Conservation (phyloP, 1,284 basidiomycete genomes). For the Ustilago sp. region DNA sequence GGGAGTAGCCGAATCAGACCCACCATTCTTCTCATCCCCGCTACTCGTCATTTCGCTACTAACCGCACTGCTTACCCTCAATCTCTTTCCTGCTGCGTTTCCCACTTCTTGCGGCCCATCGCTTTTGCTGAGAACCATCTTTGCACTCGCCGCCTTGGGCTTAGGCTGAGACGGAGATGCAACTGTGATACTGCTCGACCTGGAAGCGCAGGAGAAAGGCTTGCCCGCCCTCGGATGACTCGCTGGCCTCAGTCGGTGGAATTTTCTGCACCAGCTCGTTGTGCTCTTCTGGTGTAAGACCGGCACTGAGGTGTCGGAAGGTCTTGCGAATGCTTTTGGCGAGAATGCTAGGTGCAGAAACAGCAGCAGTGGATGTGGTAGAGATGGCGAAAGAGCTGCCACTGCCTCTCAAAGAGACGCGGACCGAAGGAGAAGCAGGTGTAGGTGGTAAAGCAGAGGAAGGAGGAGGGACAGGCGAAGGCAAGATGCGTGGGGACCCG, state of each 20-base stretch:
- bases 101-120: background rate
- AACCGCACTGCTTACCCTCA: background rate
- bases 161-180: background rate
- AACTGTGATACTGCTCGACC: background rate
- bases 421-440: slow-evolving; percentile 8
- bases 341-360: slow-evolving; percentile 10
- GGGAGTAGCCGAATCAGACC: slow-evolving; percentile 17
- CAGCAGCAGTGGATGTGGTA: background rate
- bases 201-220: slow-evolving; percentile 8
- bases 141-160: slow-evolving; percentile 2
- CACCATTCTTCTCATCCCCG: background rate
- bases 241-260: slow-evolving; percentile 22
- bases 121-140: background rate
- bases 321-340: slow-evolving; percentile 19
- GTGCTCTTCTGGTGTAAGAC: slow-evolving; percentile 21
- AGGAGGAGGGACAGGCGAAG: slow-evolving; percentile 39
- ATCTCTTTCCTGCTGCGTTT: background rate
- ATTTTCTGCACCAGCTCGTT: slow-evolving; percentile 27
- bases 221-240: background rate
- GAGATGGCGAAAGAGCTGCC: slow-evolving; percentile 5
- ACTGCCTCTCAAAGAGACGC: slow-evolving; percentile 1
- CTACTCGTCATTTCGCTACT: background rate
- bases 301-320: slow-evolving; percentile 12
- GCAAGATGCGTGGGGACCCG: slow-evolving; percentile 21
- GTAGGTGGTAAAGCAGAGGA: slow-evolving; percentile 30